Base-by-base conservation (phyloP, 2,329 filamentous ascomycete genomes). In the Claviceps paspali region DNA sequence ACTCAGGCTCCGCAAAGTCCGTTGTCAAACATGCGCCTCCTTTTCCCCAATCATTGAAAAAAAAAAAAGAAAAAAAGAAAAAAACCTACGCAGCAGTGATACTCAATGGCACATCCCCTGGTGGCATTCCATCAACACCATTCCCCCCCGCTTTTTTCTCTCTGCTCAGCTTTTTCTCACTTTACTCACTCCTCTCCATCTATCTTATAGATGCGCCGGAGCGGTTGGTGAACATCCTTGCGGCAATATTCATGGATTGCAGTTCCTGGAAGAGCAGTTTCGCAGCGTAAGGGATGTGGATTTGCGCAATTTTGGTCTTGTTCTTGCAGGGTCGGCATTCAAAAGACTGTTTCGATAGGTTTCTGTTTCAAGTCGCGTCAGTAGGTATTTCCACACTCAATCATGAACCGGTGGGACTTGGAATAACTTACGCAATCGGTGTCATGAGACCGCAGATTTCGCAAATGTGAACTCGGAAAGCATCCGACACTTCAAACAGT, bases 361-460 rank as follows among this genome's bases (percentile, higher is more conserved):
- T 91, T 32, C 85, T 92, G 47, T 41, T 47, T 41, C 8, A 34
- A 24, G 9, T 24, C 23, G 41, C 44, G 55, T 68, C 52, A 66
- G 59, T 40, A n/a, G n/a, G n/a, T n/a, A n/a, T n/a, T n/a, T n/a
- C n/a, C n/a, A n/a, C n/a, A n/a, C n/a, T n/a, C n/a, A n/a, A n/a
- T n/a, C n/a, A n/a, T n/a, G n/a, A n/a, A n/a, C n/a, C n/a, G n/a
- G n/a, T n/a, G n/a, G 24, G n/a, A 5, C 4, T 22, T 5, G 21
- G 5, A 24, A 26, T 23, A 15, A 83, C 86, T 76, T 80, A 94
- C 83, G 88, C 91, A 64, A 98, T 91, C 1, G 91, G 91, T 29
- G 88, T 98, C 91, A 98, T 98, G 49, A 98, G 70, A 51, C 91
- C 91, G 59, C 91, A 98, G 52, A 96, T 92, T 62, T 98, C 91